These are phyloP conservation scores for Violaceomyces palustris DNA, from an alignment of 1,284 basidiomycete genomes.

Conservation along the genomic window DNA sequence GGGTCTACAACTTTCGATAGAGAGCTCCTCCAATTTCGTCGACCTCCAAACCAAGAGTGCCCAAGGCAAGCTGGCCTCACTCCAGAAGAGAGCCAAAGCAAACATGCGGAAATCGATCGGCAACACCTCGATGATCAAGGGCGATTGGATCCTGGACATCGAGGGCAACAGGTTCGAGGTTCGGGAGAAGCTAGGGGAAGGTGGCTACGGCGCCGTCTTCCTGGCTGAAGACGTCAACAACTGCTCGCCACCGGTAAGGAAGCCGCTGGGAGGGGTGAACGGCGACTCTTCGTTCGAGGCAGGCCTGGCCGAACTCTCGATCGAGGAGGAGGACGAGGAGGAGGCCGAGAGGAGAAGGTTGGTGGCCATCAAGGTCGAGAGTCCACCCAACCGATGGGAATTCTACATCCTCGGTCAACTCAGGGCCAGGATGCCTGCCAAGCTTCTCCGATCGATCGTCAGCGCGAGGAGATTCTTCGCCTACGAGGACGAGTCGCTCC, in stretches of 20 bases:
- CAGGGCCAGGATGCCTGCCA: conserved; percentile 54
- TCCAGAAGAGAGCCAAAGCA: conserved; percentile 58
- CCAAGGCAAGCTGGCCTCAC: conserved; percentile 60
- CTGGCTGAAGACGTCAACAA: conserved; percentile 58
- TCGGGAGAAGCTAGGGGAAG: conserved; percentile 85
- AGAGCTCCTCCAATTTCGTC: conserved; percentile 61
- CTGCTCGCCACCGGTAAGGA: background rate
- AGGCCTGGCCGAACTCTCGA: conserved; percentile 48
- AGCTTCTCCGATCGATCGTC: conserved; percentile 30
- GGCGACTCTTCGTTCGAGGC: conserved; percentile 7
- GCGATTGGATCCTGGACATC: conserved; percentile 11
- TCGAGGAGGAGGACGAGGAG: conserved; percentile 64
- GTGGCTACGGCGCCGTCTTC: conserved; percentile 92
- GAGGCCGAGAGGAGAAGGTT: conserved; percentile 60
- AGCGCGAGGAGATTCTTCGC: conserved; percentile 36
- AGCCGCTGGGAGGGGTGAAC: conserved; percentile 3
- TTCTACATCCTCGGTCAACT: conserved; percentile 78
- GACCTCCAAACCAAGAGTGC: conserved; percentile 62
- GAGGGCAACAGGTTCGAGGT: conserved; percentile 53
- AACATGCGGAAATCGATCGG: conserved; percentile 45
- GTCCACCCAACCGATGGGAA: conserved; percentile 86
- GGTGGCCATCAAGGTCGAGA: conserved; percentile 87
- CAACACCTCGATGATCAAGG: conserved; percentile 8
- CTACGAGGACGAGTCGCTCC: conserved; percentile 73
- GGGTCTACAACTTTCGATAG: conserved; percentile 61